Conservation (phyloP, 345 rosid genomes). For the Bruguiera parviflora region DNA sequence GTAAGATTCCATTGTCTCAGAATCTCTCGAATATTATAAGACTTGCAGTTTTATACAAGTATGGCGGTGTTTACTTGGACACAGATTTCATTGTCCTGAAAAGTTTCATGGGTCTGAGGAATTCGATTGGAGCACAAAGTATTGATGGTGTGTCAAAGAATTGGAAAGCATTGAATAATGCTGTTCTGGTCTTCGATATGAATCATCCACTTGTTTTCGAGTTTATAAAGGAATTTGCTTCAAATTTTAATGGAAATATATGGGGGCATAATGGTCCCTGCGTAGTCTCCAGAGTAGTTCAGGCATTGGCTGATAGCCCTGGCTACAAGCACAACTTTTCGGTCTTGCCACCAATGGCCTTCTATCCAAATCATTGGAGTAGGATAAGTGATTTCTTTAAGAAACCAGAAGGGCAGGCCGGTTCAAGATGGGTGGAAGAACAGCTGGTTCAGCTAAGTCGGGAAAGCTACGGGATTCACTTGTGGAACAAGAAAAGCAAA, state of each 20-base stretch:
- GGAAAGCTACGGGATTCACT: constrained; percentile 55
- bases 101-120: constrained; percentile 47
- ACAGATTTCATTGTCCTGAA: constrained; percentile 65
- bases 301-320: constrained; percentile 34
- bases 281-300: constrained; percentile 59
- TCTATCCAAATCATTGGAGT: constrained; percentile 71
- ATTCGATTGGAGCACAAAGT: constrained; percentile 81
- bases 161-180: constrained; percentile 79
- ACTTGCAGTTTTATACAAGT: constrained; percentile 62
- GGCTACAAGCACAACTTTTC: constrained; percentile 36
- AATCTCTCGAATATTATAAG: constrained; percentile 74
- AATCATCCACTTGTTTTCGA: constrained; percentile 56
- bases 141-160: constrained; percentile 39
- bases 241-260: constrained; percentile 66
- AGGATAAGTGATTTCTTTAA: constrained; percentile 49
- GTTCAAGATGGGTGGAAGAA: constrained; percentile 39
- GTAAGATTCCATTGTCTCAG: constrained; percentile 62
- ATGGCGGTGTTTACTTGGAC: constrained; percentile 77
- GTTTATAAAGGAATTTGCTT: constrained; percentile 73
- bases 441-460: constrained; percentile 49
- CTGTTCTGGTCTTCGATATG: constrained; percentile 62
- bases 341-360: constrained; percentile 55
- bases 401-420: constrained; percentile 36
- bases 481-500: constrained; percentile 74
- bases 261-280: constrained; percentile 94